A percentile compares a stretch with the other conserved stretches of the same genome.
Conservation (phyloP, 345 rosid genomes). For the Citrus reticulata region DNA sequence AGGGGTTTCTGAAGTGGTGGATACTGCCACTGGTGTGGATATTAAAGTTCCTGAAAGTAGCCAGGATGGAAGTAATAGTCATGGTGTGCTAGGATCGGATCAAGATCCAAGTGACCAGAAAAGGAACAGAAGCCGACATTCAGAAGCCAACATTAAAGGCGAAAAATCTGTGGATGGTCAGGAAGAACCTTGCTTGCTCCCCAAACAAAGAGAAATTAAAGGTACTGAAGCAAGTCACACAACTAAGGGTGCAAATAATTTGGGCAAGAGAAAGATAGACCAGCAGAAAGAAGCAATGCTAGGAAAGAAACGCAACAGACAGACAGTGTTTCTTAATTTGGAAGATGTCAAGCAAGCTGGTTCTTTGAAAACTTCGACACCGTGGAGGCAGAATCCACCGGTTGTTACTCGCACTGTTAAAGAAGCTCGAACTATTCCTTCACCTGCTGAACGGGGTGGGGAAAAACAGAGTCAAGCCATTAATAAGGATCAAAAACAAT, state of each 20-base stretch:
- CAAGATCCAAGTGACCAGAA: conserved; percentile 37
- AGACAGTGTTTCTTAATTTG: conserved; percentile 82
- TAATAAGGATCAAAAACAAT: conserved; percentile 60
- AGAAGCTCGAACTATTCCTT: conserved; percentile 55
- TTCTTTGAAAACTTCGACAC: conserved; percentile 63
- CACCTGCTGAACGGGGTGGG: conserved; percentile 47
- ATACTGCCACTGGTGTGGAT: conserved; percentile 26
- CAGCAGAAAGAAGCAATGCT: conserved; percentile 94
- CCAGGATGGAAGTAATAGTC: conserved; percentile 23
- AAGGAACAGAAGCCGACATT: conserved; percentile 32
- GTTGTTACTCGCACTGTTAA: conserved; percentile 63
- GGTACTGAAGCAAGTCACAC: conserved; percentile 84
- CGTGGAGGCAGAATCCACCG: conserved; percentile 68
- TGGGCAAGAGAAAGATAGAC: conserved; percentile 81
- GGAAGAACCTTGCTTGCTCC: conserved; percentile 37
- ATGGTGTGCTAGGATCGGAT: conserved; percentile 30
- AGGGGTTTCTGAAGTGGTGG: conserved; percentile 25
- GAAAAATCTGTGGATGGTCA: conserved; percentile 35
- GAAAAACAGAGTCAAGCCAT: conserved; percentile 43
- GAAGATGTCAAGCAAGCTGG: conserved; percentile 97
- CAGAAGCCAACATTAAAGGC: conserved; percentile 45
- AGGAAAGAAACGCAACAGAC: conserved; percentile 93
- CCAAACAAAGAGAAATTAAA: conserved; percentile 74
- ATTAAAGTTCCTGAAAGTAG: conserved; percentile 31
- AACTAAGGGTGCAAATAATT: conserved; percentile 60